Base-by-base conservation (phyloP, 108 stramenopile genomes). In the Skeletonema tropicum region DNA sequence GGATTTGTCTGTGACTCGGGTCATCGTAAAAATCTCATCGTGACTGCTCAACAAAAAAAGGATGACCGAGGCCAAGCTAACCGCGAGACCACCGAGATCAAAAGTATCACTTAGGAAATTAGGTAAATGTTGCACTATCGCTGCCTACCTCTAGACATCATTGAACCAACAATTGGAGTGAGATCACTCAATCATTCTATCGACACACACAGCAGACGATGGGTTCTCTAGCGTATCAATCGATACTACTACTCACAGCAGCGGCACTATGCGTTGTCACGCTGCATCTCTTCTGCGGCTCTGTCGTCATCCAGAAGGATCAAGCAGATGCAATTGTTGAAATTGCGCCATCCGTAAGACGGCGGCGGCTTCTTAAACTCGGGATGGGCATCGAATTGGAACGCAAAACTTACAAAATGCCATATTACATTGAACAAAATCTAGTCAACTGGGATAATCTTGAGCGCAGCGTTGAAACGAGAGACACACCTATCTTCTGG, bases 401-500 rank as follows among this genome's bases (percentile, higher is more conserved):
- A 64, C 57, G 61, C 19, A 76, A 59, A 23, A 55, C 60, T 10
- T 80, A 57, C 68, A 80, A 80, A 65, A 14, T 80, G 31, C 79
- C 79, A 2, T 6, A 30, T 10, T 25, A 12, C 57, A 29, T 80
- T 25, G 68, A 74, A 41, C 61, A 39, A 8, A 73, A 80, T 59
- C 61, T 80, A 7, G 13, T 69, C 49, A 52, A 80, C n/a, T 80
- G 79, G 79, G 39, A 42, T 59, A 39, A 57, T n/a, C 61, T 38
- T 5, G 42, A 36, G 5, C 59, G 26, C 67, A 68, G n/a, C 7
- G 14, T 29, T 14, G 33, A 68, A 46, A 64, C 55, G 10, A 59
- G 49, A 19, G 74, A 79, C 14, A 41, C 57, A n/a, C 83, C 85
- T 12, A 17, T 86, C 11, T 86, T 83, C 36, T 86, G 85, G 85